Conservation (phyloP, 805 yeast genomes). For the Suhomyces prunicola region DNA sequence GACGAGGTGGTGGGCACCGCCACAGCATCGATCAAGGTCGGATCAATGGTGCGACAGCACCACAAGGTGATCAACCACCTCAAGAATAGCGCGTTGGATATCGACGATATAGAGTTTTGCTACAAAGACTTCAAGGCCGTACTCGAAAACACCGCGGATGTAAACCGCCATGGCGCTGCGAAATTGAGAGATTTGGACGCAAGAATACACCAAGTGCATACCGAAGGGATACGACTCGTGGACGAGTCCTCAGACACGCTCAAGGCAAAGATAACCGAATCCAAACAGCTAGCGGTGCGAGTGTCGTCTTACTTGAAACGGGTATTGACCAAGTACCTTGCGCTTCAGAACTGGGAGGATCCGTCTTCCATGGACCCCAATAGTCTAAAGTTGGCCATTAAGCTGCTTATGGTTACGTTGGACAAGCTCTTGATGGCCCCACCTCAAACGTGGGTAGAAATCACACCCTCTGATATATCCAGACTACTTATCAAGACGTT, state of each 20-base stretch:
- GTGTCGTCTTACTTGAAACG: conserved; percentile 16
- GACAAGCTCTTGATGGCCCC: conserved; percentile 1
- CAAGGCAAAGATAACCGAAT: not conserved
- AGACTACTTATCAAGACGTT: conserved; percentile 6
- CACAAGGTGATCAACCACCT: not conserved
- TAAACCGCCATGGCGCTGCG: not conserved
- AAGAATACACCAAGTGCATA: not conserved
- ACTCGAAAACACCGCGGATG: not conserved
- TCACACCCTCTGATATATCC: not conserved
- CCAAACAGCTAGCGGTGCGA: conserved; percentile 5
- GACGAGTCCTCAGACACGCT: not conserved
- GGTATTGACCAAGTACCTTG: conserved; percentile 17
- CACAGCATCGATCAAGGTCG: conserved; percentile 14
- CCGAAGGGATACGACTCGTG: not conserved
- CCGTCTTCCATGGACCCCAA: conserved; percentile 16
- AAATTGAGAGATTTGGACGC: not conserved
- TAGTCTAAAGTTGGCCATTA: conserved; percentile 11
- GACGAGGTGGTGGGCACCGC: conserved; percentile 28
- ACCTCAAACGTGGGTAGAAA: conserved; percentile 1
- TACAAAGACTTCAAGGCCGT: not conserved
- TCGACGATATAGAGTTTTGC: not conserved
- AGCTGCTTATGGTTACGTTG: conserved; percentile 9
- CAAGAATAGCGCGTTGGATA: not conserved
- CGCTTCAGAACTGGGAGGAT: conserved; percentile 20
- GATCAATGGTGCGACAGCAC: not conserved